Conservation (phyloP, 805 yeast genomes). For the Teunomyces stri region DNA sequence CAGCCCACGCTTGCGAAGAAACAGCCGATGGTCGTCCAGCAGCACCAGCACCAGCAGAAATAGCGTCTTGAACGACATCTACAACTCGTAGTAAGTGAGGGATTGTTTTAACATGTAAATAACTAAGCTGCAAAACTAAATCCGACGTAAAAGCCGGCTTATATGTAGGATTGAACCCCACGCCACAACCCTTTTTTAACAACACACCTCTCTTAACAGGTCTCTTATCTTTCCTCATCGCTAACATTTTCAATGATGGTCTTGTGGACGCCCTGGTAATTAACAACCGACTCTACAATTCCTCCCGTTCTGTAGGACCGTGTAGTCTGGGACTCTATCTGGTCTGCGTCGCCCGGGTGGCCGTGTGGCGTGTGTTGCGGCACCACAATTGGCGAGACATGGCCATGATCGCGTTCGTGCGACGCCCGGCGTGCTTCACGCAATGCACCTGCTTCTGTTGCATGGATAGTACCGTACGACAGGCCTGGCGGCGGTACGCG, state of each 20-base stretch:
- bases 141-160: too few species aligned
- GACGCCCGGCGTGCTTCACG: constrained; percentile 15
- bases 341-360: neutral
- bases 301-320: constrained; percentile 53
- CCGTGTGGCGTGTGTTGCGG: constrained; percentile 1
- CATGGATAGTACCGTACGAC: constrained; percentile 36
- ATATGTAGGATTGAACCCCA: too few species aligned
- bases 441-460: constrained; percentile 46
- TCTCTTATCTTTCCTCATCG: constrained; percentile 37
- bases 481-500: constrained; percentile 10
- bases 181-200: too few species aligned
- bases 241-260: constrained; percentile 74
- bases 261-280: constrained; percentile 79
- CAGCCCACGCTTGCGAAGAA: constrained; percentile 23
- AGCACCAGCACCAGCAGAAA: constrained; percentile 9
- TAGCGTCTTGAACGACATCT: constrained; percentile 11
- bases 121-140: too few species aligned
- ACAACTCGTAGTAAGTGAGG: too few species aligned
- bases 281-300: constrained; percentile 78
- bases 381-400: neutral
- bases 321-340: constrained; percentile 29
- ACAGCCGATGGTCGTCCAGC: constrained; percentile 12
- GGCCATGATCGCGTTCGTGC: neutral
- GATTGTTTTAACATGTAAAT: too few species aligned
- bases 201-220: too few species aligned